Percentiles rank a stretch among this genome's conserved stretches.
Evolutionary conservation across 192 early-diverging fungal species (phyloP).

Genomic region (Coemansia sp.): DNA sequence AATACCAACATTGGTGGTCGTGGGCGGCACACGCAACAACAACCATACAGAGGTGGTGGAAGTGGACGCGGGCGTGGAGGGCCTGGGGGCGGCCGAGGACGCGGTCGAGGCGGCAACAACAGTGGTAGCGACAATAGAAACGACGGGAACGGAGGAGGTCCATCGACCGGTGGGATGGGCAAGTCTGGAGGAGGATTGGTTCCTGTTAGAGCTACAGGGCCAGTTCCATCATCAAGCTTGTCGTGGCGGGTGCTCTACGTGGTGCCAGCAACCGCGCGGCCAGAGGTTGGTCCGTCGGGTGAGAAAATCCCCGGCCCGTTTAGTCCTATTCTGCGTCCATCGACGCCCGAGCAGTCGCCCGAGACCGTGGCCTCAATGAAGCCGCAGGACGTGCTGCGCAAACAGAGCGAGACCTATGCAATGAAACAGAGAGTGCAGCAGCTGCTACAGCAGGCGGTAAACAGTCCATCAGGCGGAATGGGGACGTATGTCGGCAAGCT

Average conservation of each 20-base stretch:
- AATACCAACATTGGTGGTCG: constrained; percentile 6
- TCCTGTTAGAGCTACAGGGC: constrained; percentile 23
- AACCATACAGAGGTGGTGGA: constrained; percentile 17
- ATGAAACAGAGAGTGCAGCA: constrained; percentile 46
- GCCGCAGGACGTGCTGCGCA: constrained; percentile 47
- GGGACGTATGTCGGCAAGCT: constrained; percentile 52
- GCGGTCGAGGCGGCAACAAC: neutral
- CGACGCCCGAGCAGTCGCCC: constrained; percentile 18
- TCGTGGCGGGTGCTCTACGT: constrained; percentile 45
- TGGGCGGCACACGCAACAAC: constrained; percentile 16
- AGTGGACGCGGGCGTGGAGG: neutral
- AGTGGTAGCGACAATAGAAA: constrained; percentile 8
- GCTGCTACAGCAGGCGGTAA: constrained; percentile 50
- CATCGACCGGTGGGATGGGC: neutral
- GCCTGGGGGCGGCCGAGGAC: neutral
- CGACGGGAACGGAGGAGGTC: constrained; percentile 8
- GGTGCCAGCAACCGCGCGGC: constrained; percentile 32
- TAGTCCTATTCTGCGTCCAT: constrained; percentile 41
- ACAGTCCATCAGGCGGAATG: constrained; percentile 38
- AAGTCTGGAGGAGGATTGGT: constrained; percentile 14
- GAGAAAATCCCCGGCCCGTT: constrained; percentile 53
- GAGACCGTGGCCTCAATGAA: neutral
- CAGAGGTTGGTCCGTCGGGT: constrained; percentile 39
- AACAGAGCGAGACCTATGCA: constrained; percentile 39
- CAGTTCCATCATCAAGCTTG: constrained; percentile 26